Base-by-base conservation (phyloP, 2,329 filamentous ascomycete species). In the Claviceps quebecensis region DNA sequence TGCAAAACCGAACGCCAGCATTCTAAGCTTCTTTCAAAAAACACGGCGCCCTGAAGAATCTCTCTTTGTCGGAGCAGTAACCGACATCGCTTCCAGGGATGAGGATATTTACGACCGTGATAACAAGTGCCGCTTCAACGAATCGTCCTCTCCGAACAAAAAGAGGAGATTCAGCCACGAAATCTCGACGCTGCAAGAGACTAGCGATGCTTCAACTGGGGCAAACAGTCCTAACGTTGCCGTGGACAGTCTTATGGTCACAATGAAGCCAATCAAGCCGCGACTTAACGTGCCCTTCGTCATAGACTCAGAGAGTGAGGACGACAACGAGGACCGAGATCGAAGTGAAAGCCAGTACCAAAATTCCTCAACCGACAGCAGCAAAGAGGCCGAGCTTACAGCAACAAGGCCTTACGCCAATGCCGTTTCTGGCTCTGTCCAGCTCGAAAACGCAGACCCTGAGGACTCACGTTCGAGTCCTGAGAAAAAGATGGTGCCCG, bases 21-120 rank as follows among this genome's bases (percentile, higher is more conserved):
- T 88, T 36, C 67, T 87, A 14, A 87, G 68, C 56, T 89, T 87
- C 64, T 89, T 89, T 62, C 81, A 85, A 60, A 88, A 87, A 61
- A 72, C 78, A 0, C 75, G 79, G 40, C 75, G 77, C 49, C 69
- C 75, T 52, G 74, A 83, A 55, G 70, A 81, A 52, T 70, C 72
- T 19, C 72, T 85, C 9, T 84, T 86, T 56, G 64, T 73, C 0
- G 67, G 63, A n/a, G 56, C 60, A 16, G 44, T 56, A 3, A 49
- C 58, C 1, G 59, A 57, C 8, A n/a, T 51, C 13, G 51, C 54
- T n/a, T 38, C 49, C 13, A 53, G 55, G 11, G 57, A 66, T 14
- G 59, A 61, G n/a, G 58, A 66, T 47, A 45, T 64, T 5, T 62
- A 66, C 49, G 48, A 51, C 50, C 57, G 55, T 47, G 58, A 65